Base-by-base conservation (phyloP, 2,329 filamentous ascomycete genomes). In the Penicillium occitanis region DNA sequence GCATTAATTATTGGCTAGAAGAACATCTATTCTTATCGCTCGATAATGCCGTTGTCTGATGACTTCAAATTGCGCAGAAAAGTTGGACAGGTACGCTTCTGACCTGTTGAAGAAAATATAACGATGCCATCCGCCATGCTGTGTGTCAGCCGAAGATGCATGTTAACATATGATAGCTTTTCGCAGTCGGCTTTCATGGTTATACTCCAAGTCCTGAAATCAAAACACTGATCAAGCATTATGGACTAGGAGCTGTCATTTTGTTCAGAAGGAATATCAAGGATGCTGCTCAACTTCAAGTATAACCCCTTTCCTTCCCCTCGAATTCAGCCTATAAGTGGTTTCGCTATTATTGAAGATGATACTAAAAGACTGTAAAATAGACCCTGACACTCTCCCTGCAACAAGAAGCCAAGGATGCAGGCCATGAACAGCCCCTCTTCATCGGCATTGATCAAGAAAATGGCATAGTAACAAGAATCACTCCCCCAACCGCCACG, bases 401-500 rank as follows among this genome's bases (percentile, higher is more conserved):
- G 1, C 80, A 82, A 71, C 69, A 75, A 40, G 76, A 78, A 62
- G 79, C 81, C 25, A 77, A 71, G 66, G 57, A 71, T 25, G 76
- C 79, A 19, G 78, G 79, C 5, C 76, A 82, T 68, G 51, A 74
- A 42, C 74, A 77, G 63, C 78, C 76, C 61, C 71, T 82, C 0
- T 77, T 83, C 60, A 82, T 83, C 37, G 78, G 76, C 3, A 79
- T 80, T 42, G 80, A 82, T 59, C 80, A 82, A 68, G 80, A 82
- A 67, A 82, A 81, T 75, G 79, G 79, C 3, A 69, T 81, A 7
- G 78, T 82, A 33, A 80, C 80, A 28, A 73, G 79, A 2, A 78
- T 82, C 40, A 76, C 75, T 35, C 74, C 78, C 5, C 77, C 79
- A 4, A 72, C 79, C 28, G 78, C 77, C 40, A 67, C 77, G 11